Evolutionary conservation across 208 protist genomes (phyloP).

Genomic region (Trypanosoma conorhini): DNA sequence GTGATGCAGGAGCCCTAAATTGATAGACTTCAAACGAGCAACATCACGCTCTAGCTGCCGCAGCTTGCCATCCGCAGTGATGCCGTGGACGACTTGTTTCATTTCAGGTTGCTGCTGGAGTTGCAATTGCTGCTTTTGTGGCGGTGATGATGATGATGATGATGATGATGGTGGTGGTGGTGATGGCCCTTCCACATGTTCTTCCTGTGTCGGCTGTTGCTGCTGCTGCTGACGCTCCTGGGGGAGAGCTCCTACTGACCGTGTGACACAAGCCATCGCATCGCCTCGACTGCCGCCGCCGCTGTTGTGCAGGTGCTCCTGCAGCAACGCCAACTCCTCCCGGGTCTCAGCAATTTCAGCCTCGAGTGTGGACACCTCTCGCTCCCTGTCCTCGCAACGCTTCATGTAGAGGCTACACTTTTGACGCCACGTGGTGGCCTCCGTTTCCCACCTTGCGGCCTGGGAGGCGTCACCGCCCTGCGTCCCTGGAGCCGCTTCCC

Average conservation of each 20-base stretch:
- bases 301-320: slow-evolving; percentile 47
- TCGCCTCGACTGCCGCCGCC: slow-evolving; percentile 14
- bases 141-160: background rate
- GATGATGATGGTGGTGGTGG: background rate
- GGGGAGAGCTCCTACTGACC: background rate
- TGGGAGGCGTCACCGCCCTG: slow-evolving; percentile 16
- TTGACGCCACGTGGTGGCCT: slow-evolving; percentile 74
- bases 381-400: slow-evolving; percentile 65
- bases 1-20: slow-evolving; percentile 80
- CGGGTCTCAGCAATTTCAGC: slow-evolving; percentile 60
- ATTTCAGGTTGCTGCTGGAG: background rate
- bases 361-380: slow-evolving; percentile 74
- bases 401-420: slow-evolving; percentile 66
- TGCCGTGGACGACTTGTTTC: background rate
- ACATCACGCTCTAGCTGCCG: slow-evolving; percentile 60
- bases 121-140: background rate
- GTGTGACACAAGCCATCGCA: background rate
- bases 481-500: slow-evolving; percentile 1
- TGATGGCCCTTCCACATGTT: background rate
- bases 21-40: slow-evolving; percentile 86
- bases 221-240: slow-evolving; percentile 1
- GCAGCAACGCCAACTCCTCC: slow-evolving; percentile 48
- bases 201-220: slow-evolving; percentile 2
- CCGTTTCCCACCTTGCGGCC: slow-evolving; percentile 57
- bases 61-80: slow-evolving; percentile 10